These are phyloP conservation scores for Nemophila menziesii DNA, from an alignment of 257 asterid species.

Conservation along the genomic window DNA sequence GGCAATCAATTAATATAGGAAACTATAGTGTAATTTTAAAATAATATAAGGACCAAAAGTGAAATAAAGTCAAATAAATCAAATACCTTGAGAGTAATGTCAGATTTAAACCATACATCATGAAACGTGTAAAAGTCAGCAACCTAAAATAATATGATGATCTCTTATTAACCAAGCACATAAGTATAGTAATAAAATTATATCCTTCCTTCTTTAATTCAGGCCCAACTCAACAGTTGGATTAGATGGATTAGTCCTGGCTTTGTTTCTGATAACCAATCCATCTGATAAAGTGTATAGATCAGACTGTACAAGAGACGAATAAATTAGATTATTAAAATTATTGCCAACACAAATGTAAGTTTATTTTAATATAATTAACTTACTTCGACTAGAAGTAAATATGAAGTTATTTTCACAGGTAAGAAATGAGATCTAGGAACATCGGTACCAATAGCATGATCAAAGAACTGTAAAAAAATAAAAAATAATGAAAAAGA, in stretches of 20 bases:
- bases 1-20: no score
- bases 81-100: slow-evolving; percentile 61
- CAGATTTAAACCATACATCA: slow-evolving; percentile 84
- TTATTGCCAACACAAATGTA: not conserved
- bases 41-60: no score
- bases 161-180: not conserved
- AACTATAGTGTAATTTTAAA: no score
- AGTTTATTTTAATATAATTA: not conserved
- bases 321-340: slow-evolving; percentile 8
- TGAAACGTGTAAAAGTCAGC: slow-evolving; percentile 66
- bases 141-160: slow-evolving; percentile 29
- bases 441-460: slow-evolving; percentile 81
- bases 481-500: not conserved
- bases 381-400: slow-evolving; percentile 87
- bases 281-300: slow-evolving; percentile 84
- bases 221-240: slow-evolving; percentile 94
- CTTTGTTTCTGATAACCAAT: slow-evolving; percentile 65
- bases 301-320: slow-evolving; percentile 62
- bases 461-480: slow-evolving; percentile 59
- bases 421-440: slow-evolving; percentile 98
- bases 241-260: slow-evolving; percentile 68
- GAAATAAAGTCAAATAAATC: no score
- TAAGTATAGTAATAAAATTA: slow-evolving; percentile 7
- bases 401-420: slow-evolving; percentile 81
- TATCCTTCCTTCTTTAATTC: slow-evolving; percentile 82